Evolutionary conservation across 768 basidiomycete genomes (phyloP), one percentile per base, ranked within the genome.

Genomic region (Lactarius vividus): DNA sequence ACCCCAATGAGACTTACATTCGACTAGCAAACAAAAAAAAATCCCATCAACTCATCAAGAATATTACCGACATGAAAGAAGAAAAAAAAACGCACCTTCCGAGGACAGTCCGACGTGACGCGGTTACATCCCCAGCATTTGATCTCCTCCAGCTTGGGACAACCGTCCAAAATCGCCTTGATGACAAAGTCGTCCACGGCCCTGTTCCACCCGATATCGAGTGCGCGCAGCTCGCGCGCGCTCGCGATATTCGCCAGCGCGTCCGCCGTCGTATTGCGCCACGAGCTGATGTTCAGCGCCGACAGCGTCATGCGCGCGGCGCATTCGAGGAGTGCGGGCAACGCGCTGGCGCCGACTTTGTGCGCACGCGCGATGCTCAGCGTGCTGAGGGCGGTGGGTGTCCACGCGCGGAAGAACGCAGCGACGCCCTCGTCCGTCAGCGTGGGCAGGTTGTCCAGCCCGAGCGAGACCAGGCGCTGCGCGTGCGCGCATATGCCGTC

Each of bases 191-290:
- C 90, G 65, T 95, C 89, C 46, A 91, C 81, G 26, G 84, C 82
- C 57, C 96, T 79, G 71, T 94, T 94, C 84, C 90, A 98, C 1
- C 95, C 89, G 2, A 95, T 76, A 72, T 98, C 91, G 46, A 98
- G 67, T 72, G 78, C 81, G 70, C 74, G 77, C 73, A 96, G 67
- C 40, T 81, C 76, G 3, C 69, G 72, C 18, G 75, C 79, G 11
- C 42, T 74, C 52, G 75, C 73, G 28, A 77, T 72, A 20, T 84
- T 73, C 16, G 64, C 49, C 33, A 91, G 73, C 2, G 78, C 75
- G 15, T 84, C 84, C 39, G 81, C 78, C 0, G 81, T 79, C 0
- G 85, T 80, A 4, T 82, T 83, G 72, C 88, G 88, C 85, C 91
- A 87, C 2, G 91, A 88, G 60, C 94, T 93, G 72, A 98, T 82